A percentile compares a stretch with the other conserved stretches of the same genome.
Evolutionary conservation across 768 basidiomycete genomes (phyloP).

Genomic region (Naganishia randhawae): DNA sequence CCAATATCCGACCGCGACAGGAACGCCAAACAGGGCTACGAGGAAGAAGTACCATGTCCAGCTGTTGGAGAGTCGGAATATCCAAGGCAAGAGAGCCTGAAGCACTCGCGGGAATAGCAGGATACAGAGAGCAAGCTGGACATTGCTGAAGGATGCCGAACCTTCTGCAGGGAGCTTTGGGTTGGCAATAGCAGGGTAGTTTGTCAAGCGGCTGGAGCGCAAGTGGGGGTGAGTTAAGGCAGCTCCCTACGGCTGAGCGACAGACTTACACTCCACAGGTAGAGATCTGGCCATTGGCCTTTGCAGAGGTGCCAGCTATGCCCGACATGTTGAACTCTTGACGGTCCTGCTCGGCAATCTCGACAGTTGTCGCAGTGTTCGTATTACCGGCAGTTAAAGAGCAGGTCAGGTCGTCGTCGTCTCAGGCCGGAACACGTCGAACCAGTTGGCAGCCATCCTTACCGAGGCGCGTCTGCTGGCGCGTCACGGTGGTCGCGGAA

Average conservation of each 20-base stretch:
- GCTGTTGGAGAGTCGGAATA: conserved; percentile 61
- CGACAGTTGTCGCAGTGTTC: no score
- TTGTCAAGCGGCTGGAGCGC: conserved; percentile 33
- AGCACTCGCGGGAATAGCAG: conserved; percentile 77
- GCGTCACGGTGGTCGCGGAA: not conserved
- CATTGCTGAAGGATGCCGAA: conserved; percentile 49
- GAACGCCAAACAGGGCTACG: conserved; percentile 67
- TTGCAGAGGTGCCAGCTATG: not conserved
- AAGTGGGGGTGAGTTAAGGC: not conserved
- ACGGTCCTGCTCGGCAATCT: not conserved
- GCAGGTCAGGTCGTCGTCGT: not conserved
- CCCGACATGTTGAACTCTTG: conserved; percentile 5
- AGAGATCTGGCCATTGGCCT: conserved; percentile 16
- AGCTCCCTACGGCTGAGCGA: not conserved
- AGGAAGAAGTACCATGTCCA: conserved; percentile 84
- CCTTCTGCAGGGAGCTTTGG: conserved; percentile 51
- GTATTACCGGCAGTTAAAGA: not conserved
- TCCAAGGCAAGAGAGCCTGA: conserved; percentile 72
- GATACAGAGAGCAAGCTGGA: conserved; percentile 70
- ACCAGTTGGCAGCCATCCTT: not conserved
- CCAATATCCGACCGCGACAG: conserved; percentile 84
- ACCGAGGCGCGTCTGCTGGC: not conserved
- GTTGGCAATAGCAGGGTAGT: conserved; percentile 46
- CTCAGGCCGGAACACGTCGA: not conserved
- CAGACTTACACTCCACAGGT: conserved; percentile 3